These are phyloP conservation scores for Kazachstania martiniae DNA, from an alignment of 805 yeast genomes.

Conservation along the genomic window DNA sequence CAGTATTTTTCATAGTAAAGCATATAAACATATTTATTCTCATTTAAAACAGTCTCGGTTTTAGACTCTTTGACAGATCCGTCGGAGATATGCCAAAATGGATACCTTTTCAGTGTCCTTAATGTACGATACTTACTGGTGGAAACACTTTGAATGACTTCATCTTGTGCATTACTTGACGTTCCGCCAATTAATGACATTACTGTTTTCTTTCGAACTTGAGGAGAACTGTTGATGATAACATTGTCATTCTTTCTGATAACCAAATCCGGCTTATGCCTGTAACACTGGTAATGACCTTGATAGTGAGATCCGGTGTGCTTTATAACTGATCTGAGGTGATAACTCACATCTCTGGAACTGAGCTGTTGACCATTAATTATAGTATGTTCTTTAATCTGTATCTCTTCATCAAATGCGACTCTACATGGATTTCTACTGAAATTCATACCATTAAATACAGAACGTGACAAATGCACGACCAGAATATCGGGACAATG, in stretches of 20 bases:
- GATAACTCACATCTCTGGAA: slow-evolving; percentile 34
- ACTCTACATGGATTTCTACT: slow-evolving; percentile 70
- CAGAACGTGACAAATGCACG: slow-evolving; percentile 80
- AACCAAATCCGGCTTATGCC: slow-evolving; percentile 53
- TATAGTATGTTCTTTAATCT: slow-evolving; percentile 31
- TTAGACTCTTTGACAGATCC: slow-evolving; percentile 53
- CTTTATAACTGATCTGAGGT: slow-evolving; percentile 60
- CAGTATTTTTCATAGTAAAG: slow-evolving; percentile 52
- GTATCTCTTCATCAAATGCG: slow-evolving; percentile 47
- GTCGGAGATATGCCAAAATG: slow-evolving; percentile 85
- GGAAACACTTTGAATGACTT: no score
- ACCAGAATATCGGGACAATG: slow-evolving; percentile 63
- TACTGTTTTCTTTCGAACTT: no score
- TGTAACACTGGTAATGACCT: slow-evolving; percentile 88
- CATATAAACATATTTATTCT: slow-evolving; percentile 74
- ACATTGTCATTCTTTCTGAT: slow-evolving; percentile 15
- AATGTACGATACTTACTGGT: neutral
- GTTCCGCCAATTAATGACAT: no score
- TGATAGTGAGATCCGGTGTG: slow-evolving; percentile 82
- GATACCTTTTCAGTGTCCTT: slow-evolving; percentile 35
- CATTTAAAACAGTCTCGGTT: slow-evolving; percentile 47
- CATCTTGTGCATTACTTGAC: neutral
- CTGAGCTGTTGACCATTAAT: slow-evolving; percentile 11
- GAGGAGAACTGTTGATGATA: slow-evolving; percentile 25
- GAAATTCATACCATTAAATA: slow-evolving; percentile 54